phyloP scores from a whole-genome alignment of 2,329 filamentous ascomycete genomes.

The Aspergillus costaricaensis region DNA sequence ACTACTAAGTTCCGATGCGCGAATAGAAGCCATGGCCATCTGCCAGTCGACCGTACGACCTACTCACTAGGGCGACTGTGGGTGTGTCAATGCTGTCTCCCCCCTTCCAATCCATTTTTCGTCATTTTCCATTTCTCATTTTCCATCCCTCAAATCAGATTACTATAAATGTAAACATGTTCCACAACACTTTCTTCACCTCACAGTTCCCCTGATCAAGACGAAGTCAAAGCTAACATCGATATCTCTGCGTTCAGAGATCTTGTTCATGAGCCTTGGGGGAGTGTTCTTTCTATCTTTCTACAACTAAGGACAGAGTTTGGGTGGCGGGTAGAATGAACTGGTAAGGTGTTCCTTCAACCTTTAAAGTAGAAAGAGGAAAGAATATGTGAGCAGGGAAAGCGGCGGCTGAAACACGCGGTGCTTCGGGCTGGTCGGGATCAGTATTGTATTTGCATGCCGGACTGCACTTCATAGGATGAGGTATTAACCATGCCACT shows the following conservation, averaged over 20 bases:
- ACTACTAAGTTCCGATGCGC: not conserved
- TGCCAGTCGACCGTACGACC: not conserved
- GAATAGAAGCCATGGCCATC: slow-evolving; percentile 1
- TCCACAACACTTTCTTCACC: not conserved
- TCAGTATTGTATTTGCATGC: too few relatives aligned
- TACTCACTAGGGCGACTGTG: not conserved
- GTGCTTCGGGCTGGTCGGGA: not conserved
- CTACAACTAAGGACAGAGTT: not conserved
- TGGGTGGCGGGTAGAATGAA: not conserved
- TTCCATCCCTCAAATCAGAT: too few relatives aligned
- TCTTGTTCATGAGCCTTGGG: not conserved
- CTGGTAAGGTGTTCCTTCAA: not conserved
- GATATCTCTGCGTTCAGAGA: not conserved
- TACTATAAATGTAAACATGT: not conserved
- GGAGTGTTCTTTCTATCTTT: not conserved
- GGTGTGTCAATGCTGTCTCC: not conserved
- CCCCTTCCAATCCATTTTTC: not conserved
- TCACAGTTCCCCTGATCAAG: not conserved
- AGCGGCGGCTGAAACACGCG: not conserved
- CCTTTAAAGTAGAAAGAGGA: not conserved
- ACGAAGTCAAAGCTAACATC: not conserved
- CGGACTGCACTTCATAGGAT: too few relatives aligned
- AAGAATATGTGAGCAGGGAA: not conserved
- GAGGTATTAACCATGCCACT: too few relatives aligned
- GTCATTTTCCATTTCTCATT: too few relatives aligned